These are phyloP conservation scores for Globisporangium paddicum DNA, from an alignment of 352 stramenopile genomes.

Conservation along the genomic window DNA sequence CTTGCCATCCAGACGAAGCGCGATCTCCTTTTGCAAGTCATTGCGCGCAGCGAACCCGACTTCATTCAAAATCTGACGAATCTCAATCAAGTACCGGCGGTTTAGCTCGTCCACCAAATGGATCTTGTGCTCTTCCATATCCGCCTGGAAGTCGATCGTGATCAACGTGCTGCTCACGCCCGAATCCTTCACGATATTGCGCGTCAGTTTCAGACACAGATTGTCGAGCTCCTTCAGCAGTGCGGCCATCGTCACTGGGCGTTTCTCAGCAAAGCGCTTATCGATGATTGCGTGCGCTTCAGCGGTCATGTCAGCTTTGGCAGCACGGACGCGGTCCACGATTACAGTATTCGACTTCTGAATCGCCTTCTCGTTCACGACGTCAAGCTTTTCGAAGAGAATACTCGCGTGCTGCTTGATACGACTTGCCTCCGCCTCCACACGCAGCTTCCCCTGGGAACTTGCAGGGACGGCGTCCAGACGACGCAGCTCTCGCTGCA, in stretches of 20 bases:
- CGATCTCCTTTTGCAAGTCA: conserved; percentile 58
- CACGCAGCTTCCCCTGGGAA: conserved; percentile 34
- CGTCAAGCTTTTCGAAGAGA: conserved; percentile 70
- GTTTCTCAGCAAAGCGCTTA: conserved; percentile 43
- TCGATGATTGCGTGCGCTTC: conserved; percentile 61
- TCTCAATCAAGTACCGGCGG: conserved; percentile 71
- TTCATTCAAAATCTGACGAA: conserved; percentile 71
- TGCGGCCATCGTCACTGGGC: conserved; percentile 48
- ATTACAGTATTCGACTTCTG: conserved; percentile 47
- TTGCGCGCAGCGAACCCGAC: conserved; percentile 55
- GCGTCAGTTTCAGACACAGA: conserved; percentile 27
- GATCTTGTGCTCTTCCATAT: conserved; percentile 60
- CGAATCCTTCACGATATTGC: conserved; percentile 19
- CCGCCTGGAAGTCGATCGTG: conserved; percentile 38
- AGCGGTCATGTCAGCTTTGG: conserved; percentile 56
- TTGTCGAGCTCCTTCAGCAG: conserved; percentile 60
- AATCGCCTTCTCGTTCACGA: conserved; percentile 68
- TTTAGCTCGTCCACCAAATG: conserved; percentile 65
- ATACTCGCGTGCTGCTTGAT: conserved; percentile 54
- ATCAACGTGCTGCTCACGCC: conserved; percentile 26
- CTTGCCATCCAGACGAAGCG: conserved; percentile 59
- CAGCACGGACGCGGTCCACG: conserved; percentile 43
- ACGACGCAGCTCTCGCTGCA: conserved; percentile 38
- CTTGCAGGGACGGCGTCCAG: conserved; percentile 47
- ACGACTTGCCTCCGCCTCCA: conserved; percentile 52